Evolutionary conservation across 768 basidiomycete genomes (phyloP), one percentile per base, ranked within the genome.

Genomic region (Suillus variegatus): DNA sequence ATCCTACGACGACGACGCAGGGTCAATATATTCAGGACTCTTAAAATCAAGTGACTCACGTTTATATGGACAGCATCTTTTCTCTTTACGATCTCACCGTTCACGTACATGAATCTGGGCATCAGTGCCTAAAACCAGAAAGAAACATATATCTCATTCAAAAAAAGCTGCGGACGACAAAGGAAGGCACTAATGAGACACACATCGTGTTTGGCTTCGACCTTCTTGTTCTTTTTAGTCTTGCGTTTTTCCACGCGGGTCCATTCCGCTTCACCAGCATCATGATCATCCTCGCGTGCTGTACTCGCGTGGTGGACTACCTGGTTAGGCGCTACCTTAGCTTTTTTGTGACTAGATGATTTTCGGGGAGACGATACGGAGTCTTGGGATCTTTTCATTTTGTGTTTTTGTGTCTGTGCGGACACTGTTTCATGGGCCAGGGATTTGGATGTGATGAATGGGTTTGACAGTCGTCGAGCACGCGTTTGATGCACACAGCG

Each of bases 31-130:
- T 5, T 0, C 9, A 0, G 40, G 54, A 28, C 36, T 36, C 32
- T 43, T 41, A 16, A 22, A 25, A 16, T 10, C 4, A 18, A 35
- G 10, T 0, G 10, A 83, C 90, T 65, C 70, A 95, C 95, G 63
- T 89, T 89, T 65, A 96, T 88, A n/a, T 88, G 86, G 62, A 96
- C 84, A 46, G 93, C 89, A 69, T 89, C 84, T 43, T 85, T 87
- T 63, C 92, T 79, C 74, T 85, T 90, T 55, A 83, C 70, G 65
- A 96, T 95, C 67, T 94, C 93, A 16, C 80, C 78, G 69, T 88
- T 91, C 43, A 87, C 85, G 69, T 95, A 97, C 83, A 94, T 87
- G 76, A 97, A 96, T 64, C 85, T 78, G 0, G 94, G 92, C 46
- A 84, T 44, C 61, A 49, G 36, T 10, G 67, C 69, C 70, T 72